A percentile compares a stretch with the other conserved stretches of the same genome.
Conservation (phyloP, 1,139 yeast genomes). For the Lodderomyces elongisporus region DNA sequence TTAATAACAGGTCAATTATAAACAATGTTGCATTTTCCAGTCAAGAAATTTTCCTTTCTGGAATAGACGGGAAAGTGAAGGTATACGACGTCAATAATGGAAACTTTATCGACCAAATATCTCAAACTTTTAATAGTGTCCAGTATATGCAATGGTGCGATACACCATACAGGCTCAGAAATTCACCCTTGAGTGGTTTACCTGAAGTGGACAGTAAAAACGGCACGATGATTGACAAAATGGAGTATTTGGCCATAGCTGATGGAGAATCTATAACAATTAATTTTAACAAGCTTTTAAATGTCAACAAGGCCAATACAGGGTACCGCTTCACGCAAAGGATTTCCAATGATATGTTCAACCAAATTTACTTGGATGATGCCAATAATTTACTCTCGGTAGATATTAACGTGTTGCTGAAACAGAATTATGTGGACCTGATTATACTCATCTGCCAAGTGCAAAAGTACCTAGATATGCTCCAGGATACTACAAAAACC, state of each 20-base stretch:
- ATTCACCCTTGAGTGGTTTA: conserved; percentile 23
- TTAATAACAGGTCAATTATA: conserved; percentile 34
- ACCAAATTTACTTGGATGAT: conserved; percentile 24
- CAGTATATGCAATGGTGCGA: conserved; percentile 23
- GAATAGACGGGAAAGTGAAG: conserved; percentile 40
- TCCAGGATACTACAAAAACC: conserved; percentile 22
- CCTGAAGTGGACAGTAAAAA: conserved; percentile 17
- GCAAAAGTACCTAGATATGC: conserved; percentile 23
- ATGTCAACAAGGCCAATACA: conserved; percentile 19
- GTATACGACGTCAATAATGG: conserved; percentile 51
- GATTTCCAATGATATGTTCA: conserved; percentile 20
- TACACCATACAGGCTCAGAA: conserved; percentile 18
- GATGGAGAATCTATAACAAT: conserved; percentile 21
- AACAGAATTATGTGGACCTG: conserved; percentile 17
- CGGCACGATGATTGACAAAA: conserved; percentile 7
- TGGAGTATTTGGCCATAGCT: conserved; percentile 25
- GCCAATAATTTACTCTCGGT: conserved; percentile 13
- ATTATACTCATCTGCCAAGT: conserved; percentile 29
- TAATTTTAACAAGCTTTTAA: conserved; percentile 31
- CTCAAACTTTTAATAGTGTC: conserved; percentile 17
- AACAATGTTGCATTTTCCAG: conserved; percentile 31
- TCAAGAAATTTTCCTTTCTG: conserved; percentile 40
- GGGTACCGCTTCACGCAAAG: conserved; percentile 13
- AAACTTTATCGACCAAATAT: conserved; percentile 24
- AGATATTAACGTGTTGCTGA: conserved; percentile 9